These are phyloP conservation scores for Coniochaeta sp. DNA, from an alignment of 2,329 filamentous ascomycete genomes.

Conservation along the genomic window DNA sequence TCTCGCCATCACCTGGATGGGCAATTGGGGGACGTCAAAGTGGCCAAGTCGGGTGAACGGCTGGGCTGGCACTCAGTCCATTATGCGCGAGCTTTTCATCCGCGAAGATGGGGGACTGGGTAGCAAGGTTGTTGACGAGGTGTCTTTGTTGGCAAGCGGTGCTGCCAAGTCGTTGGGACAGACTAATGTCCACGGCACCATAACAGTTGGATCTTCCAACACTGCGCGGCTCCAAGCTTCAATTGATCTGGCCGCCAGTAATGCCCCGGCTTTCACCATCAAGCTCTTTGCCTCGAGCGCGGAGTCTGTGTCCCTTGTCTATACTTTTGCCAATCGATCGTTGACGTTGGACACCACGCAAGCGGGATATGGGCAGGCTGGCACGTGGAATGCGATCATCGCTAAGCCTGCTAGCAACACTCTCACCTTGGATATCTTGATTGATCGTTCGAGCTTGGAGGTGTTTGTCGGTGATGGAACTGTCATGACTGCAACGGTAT, in stretches of 20 bases:
- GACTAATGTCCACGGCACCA: conserved; percentile 9
- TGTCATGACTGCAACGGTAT: conserved; percentile 17
- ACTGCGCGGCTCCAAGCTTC: conserved; percentile 16
- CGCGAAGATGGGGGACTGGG: conserved; percentile 18
- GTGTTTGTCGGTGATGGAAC: conserved; percentile 20
- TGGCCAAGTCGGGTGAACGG: conserved; percentile 19
- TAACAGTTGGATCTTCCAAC: conserved; percentile 13
- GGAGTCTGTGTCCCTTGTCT: conserved; percentile 16
- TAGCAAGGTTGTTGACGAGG: conserved; percentile 15
- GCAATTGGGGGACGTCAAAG: conserved; percentile 17
- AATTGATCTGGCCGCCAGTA: conserved; percentile 15
- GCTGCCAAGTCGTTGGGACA: conserved; percentile 8
- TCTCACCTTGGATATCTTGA: conserved; percentile 19
- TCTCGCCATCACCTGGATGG: conserved; percentile 18
- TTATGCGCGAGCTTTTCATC: conserved; percentile 20
- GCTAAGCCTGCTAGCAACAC: conserved; percentile 8
- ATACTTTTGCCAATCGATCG: conserved; percentile 10
- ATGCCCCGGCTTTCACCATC: conserved; percentile 16
- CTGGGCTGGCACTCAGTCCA: conserved; percentile 19
- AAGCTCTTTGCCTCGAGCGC: conserved; percentile 15
- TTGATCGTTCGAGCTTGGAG: conserved; percentile 20
- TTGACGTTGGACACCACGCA: conserved; percentile 21
- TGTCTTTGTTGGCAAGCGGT: conserved; percentile 14
- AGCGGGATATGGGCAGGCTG: conserved; percentile 20
- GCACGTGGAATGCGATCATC: conserved; percentile 17